Base-by-base conservation (phyloP, 768 basidiomycete species). In the Collybiopsis luxurians region DNA sequence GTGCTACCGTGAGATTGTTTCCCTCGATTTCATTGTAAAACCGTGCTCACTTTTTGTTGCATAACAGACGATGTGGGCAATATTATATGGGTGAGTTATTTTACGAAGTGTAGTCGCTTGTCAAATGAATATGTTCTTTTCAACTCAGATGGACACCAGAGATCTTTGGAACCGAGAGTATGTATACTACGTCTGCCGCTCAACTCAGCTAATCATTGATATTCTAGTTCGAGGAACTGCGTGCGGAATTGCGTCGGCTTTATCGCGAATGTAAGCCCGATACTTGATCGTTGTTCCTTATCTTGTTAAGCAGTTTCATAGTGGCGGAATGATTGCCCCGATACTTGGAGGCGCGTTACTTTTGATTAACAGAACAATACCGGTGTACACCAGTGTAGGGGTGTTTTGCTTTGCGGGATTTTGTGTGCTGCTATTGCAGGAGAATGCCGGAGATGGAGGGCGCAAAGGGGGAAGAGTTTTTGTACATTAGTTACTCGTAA, bases 241-340 rank as follows among this genome's bases (percentile, higher is more conserved):
- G 0, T 88, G 89, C 64, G 93, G 93, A 0, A 87, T 90, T 52
- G 92, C 93, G 0, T 92, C 90, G 2, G 92, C 92, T 10, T 70
- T 95, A 1, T 93, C 89, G 1, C 79, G 94, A 69, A 84, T 95
- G 87, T 92, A 65, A 51, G 87, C 76, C 21, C 24, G 52, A 23
- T 36, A 40, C 43, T 24, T 52, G 43, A 34, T 39, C 34, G 15
- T 36, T 51, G 42, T 13, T 43, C 36, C 9, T 45, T 40, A 49
- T 63, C 11, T 61, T 17, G n/a, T 26, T 51, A 7, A 27, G 24
- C 19, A 48, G 23, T 42, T 28, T 31, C n/a, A 4, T 72, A 94
- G 92, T 69, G 90, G 92, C 7, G 92, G 92, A 4, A 93, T 95
- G 86, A 86, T 91, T 28, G 92, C 91, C 0, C 92, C 92, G 0